These are phyloP conservation scores for Imleria badia DNA, from an alignment of 768 basidiomycete species.

Conservation along the genomic window DNA sequence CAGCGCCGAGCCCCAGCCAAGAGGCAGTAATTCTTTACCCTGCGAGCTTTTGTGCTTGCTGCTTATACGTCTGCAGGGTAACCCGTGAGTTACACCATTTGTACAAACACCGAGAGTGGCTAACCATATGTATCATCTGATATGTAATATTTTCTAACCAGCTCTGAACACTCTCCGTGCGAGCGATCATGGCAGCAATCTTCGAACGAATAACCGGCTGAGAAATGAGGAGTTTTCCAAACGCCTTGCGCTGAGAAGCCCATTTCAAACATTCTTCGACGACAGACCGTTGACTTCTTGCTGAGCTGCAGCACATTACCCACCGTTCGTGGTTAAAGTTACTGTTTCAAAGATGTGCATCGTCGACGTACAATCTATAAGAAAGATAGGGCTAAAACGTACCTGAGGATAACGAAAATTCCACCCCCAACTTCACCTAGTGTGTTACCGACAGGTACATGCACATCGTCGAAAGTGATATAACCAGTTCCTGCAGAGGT, in stretches of 20 bases:
- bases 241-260: conserved; percentile 86
- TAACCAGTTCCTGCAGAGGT: conserved; percentile 83
- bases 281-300: conserved; percentile 64
- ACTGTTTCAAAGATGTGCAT: conserved; percentile 33
- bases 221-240: conserved; percentile 81
- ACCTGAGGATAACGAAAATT: conserved; percentile 61
- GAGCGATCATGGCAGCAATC: conserved; percentile 86
- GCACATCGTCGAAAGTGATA: conserved; percentile 80
- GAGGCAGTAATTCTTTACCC: conserved; percentile 45
- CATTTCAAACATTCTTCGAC: conserved; percentile 92
- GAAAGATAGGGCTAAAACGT: neutral
- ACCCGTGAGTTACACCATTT: neutral
- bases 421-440: conserved; percentile 64
- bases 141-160: conserved; percentile 88
- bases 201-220: conserved; percentile 88
- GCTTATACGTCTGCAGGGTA: conserved; percentile 54
- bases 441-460: conserved; percentile 84
- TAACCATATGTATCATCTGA: conserved; percentile 83
- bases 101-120: neutral
- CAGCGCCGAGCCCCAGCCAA: neutral
- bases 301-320: conserved; percentile 82
- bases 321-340: conserved; percentile 97
- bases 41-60: conserved; percentile 71
- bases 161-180: conserved; percentile 76
- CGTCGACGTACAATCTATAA: neutral